Percentiles rank a stretch among this genome's conserved stretches.
phyloP scores from a whole-genome alignment of 176 grass and related monocot genomes.

The Miscanthus lutarioriparius region DNA sequence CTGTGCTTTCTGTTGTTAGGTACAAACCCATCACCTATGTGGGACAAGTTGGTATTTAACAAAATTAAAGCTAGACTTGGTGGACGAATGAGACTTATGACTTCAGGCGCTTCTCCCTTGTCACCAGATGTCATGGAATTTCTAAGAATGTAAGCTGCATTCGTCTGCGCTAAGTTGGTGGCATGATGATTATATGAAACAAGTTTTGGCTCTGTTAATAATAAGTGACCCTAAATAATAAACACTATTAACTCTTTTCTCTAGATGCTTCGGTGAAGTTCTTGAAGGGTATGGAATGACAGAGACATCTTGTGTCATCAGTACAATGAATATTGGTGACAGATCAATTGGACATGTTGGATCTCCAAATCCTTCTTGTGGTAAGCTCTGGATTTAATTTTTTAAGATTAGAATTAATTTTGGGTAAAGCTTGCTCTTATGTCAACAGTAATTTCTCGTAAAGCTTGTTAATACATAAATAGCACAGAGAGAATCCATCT shows the following conservation, averaged over 20 bases:
- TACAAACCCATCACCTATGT: conserved; percentile 75
- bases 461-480: background rate
- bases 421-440: background rate
- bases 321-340: conserved; percentile 66
- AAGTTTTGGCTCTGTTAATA: conserved; percentile 14
- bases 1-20: conserved; percentile 45
- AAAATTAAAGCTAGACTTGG: conserved; percentile 95
- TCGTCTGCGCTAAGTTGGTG: conserved; percentile 12
- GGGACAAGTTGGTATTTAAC: conserved; percentile 98
- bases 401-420: background rate
- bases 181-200: conserved; percentile 33
- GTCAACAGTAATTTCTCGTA: background rate
- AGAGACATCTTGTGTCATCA: conserved; percentile 93
- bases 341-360: conserved; percentile 86
- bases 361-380: conserved; percentile 82
- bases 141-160: conserved; percentile 79
- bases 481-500: background rate
- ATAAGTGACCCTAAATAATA: background rate
- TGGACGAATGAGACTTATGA: conserved; percentile 80
- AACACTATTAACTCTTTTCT: conserved; percentile 14
- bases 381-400: conserved; percentile 49
- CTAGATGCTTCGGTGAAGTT: conserved; percentile 86
- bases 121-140: conserved; percentile 95
- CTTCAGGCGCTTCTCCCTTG: conserved; percentile 89
- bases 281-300: conserved; percentile 98